A percentile compares a stretch with the other conserved stretches of the same genome.
Conservation (phyloP, 176 grass and related monocot genomes). For the Typha latifolia region DNA sequence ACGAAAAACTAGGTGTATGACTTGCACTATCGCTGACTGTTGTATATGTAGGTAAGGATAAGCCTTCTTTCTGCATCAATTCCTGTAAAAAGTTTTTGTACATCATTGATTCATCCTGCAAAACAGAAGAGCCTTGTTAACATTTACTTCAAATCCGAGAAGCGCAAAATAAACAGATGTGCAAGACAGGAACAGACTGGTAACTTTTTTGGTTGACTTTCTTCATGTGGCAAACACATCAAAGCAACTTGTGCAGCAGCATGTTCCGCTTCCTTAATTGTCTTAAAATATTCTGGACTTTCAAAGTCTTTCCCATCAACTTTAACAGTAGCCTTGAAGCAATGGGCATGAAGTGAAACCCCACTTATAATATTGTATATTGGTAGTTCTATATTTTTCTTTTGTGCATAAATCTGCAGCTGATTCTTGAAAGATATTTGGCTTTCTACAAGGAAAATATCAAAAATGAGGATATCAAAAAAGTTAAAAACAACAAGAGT, state of each 20-base stretch:
- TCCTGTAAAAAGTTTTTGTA: conserved; percentile 68
- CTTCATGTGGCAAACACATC: conserved; percentile 46
- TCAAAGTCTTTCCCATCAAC: conserved; percentile 64
- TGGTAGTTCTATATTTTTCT: conserved; percentile 38
- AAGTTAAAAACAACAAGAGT: neutral
- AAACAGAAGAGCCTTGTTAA: conserved; percentile 23
- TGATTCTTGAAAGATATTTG: conserved; percentile 47
- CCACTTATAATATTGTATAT: conserved; percentile 23
- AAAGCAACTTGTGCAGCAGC: conserved; percentile 68
- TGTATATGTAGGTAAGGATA: conserved; percentile 40
- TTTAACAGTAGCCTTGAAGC: conserved; percentile 61
- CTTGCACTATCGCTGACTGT: conserved; percentile 26
- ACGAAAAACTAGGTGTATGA: conserved; percentile 24
- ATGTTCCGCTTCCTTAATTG: conserved; percentile 55
- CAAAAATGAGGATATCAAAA: neutral
- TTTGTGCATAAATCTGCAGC: conserved; percentile 63
- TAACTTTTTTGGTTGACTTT: conserved; percentile 26
- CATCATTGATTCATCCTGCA: conserved; percentile 29
- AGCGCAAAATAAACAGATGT: conserved; percentile 9
- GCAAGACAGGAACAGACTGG: conserved; percentile 21
- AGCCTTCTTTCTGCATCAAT: conserved; percentile 42
- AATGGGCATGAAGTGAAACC: conserved; percentile 26
- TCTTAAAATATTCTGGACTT: conserved; percentile 31
- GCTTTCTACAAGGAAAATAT: conserved; percentile 22
- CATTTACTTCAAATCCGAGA: conserved; percentile 7